Conservation (phyloP, 306 rosid species). For the Medicago arabica region DNA sequence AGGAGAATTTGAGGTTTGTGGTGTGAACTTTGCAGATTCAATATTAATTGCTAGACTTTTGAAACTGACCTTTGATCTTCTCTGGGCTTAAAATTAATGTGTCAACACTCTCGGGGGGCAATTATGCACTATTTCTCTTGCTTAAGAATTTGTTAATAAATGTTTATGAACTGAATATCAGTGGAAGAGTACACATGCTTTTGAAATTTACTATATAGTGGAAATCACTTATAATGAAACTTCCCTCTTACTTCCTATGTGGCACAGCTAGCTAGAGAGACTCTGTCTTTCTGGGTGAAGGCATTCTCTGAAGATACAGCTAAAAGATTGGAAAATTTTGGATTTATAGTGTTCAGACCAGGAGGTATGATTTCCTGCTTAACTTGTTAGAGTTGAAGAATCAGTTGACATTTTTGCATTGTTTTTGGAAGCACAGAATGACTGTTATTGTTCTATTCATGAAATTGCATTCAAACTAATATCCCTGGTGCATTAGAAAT, state of each 20-base stretch:
- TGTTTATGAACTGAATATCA: conserved; percentile 22
- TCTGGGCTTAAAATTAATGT: conserved; percentile 17
- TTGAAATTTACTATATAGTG: conserved; percentile 34
- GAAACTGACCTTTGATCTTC: not conserved
- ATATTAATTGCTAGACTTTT: not conserved
- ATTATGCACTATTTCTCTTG: conserved; percentile 31
- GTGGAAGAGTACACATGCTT: conserved; percentile 11
- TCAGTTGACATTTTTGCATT: conserved; percentile 2
- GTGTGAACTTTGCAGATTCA: not conserved
- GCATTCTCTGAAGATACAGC: conserved; percentile 99
- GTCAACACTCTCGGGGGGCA: not conserved
- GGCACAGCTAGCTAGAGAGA: conserved; percentile 95
- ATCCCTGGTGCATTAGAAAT: conserved; percentile 10
- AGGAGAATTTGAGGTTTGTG: conserved; percentile 25
- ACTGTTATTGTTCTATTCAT: conserved; percentile 21
- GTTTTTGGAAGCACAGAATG: conserved; percentile 25
- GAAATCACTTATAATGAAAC: conserved; percentile 32
- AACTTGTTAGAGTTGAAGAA: conserved; percentile 33
- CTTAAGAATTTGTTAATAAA: conserved; percentile 22
- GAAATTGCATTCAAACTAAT: not conserved
- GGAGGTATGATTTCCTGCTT: conserved; percentile 74
- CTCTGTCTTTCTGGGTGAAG: conserved; percentile 97
- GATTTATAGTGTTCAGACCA: conserved; percentile 97
- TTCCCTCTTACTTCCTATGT: conserved; percentile 27
- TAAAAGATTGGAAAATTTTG: conserved; percentile 96